A percentile compares a stretch with the other conserved stretches of the same genome.
Conservation (phyloP, 2,329 filamentous ascomycete species). For the Tolypocladium paradoxum region DNA sequence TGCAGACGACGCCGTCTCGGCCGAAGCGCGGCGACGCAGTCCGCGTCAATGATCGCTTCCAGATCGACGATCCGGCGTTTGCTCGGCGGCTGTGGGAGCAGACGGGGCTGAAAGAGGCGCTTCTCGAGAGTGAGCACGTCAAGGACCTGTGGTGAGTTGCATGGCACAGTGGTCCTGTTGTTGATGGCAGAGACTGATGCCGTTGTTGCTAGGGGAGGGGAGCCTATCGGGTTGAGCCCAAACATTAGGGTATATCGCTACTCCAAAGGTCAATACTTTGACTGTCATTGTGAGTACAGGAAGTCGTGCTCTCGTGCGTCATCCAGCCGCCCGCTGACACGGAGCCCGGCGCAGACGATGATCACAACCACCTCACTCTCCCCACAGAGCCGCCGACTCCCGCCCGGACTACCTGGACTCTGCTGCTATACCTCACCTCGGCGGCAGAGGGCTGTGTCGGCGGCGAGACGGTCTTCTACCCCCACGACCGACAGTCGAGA, state of each 20-base stretch:
- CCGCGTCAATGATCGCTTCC: constrained; percentile 81
- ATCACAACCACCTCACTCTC: constrained; percentile 63
- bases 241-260: constrained; percentile 90
- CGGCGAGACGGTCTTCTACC: constrained; percentile 88
- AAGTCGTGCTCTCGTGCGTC: neutral
- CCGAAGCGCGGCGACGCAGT: constrained; percentile 74
- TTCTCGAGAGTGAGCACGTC: constrained; percentile 29
- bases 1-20: constrained; percentile 67
- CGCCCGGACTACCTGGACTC: constrained; percentile 70
- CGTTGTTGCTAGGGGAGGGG: constrained; percentile 56
- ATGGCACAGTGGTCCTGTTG: neutral
- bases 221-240: constrained; percentile 73
- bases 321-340: neutral
- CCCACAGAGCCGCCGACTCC: constrained; percentile 18
- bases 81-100: constrained; percentile 65
- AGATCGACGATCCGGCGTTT: constrained; percentile 66
- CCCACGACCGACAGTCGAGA: constrained; percentile 46
- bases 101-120: constrained; percentile 60
- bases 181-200: neutral
- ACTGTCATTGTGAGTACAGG: constrained; percentile 65
- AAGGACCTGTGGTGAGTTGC: constrained; percentile 32
- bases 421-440: constrained; percentile 78
- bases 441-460: constrained; percentile 64
- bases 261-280: constrained; percentile 77
- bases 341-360: constrained; percentile 57